Evolutionary conservation across 257 asterid genomes (phyloP), one percentile per base, ranked within the genome.

Genomic region (Nicotiana tomentosiformis): DNA sequence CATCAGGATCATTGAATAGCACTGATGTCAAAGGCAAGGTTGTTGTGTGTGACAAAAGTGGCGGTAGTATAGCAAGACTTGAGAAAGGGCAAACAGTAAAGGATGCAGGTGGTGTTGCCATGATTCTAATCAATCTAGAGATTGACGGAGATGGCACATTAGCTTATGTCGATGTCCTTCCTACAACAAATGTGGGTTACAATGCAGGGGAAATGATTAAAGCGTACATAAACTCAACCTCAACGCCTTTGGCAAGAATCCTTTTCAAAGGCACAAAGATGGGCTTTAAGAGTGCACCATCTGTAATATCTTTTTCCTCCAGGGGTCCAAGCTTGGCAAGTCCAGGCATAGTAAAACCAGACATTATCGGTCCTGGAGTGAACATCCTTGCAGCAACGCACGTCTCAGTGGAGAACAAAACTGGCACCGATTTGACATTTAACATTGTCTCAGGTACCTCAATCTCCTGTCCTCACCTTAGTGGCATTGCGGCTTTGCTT

Each of bases 381-480:
- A 84, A 78, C 43, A 65, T 90, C 17, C 81, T 90, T 0, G 89
- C 90, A 0, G 89, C 92, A 39, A 72, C 60, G 1, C 77, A 82
- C 29, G 0, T 12, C 3, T 49, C 88, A 4, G 53, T 39, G 1
- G 85, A 53, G 11, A 72, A 84, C 68, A 10, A 23, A 26, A 61
- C 62, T 14, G 26, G 43, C 65, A 17, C 11, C 6, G n/a, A 53
- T 10, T 43, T 77, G 2, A 60, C 43, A 15, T 90, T 86, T 49
- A 83, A 83, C 64, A 37, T 86, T 1, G 10, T 84, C 5, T 86
- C 88, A 0, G 91, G 89, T 4, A 90, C 91, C 7, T 90, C 91
- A 2, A 83, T 90, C 85, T 23, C 91, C 5, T 85, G 90, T 66
- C 90, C 89, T 6, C 92, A 88, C 81, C 88, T 86, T 8, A 85